phyloP scores from a whole-genome alignment of 1,284 basidiomycete species.

The Sporisorium exsertum region DNA sequence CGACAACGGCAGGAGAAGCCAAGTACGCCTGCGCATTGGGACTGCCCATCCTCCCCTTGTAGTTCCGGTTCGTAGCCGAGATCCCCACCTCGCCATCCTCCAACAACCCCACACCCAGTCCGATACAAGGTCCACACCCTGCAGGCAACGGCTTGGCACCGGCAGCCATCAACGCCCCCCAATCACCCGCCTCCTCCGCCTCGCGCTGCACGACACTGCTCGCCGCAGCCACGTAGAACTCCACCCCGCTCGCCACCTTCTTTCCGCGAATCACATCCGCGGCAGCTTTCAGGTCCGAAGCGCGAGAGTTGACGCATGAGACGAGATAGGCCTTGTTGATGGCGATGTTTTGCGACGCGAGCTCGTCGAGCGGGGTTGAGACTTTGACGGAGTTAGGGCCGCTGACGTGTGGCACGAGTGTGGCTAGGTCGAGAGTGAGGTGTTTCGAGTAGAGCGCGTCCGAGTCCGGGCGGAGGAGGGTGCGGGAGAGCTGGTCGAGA shows the following conservation, averaged over 20 bases:
- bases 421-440: conserved; percentile 90
- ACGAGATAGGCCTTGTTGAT: conserved; percentile 99
- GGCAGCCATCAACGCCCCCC: conserved; percentile 84
- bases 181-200: conserved; percentile 85
- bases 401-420: conserved; percentile 93
- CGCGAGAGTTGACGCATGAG: conserved; percentile 96
- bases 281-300: conserved; percentile 91
- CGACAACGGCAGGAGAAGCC: conserved; percentile 94
- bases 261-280: conserved; percentile 87
- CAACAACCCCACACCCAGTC: conserved; percentile 89
- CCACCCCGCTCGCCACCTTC: conserved; percentile 85
- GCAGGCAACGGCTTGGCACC: conserved; percentile 93
- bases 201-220: conserved; percentile 91
- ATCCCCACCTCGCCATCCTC: conserved; percentile 96
- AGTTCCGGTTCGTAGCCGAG: conserved; percentile 97
- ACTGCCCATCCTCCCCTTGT: conserved; percentile 97
- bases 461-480: conserved; percentile 78
- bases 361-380: conserved; percentile 85
- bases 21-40: conserved; percentile 95
- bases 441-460: conserved; percentile 88
- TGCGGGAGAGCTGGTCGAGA: conserved; percentile 75
- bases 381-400: conserved; percentile 98
- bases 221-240: conserved; percentile 97
- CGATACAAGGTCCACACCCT: conserved; percentile 98
- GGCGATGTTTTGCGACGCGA: conserved; percentile 80